Evolutionary conservation across 768 basidiomycete species (phyloP), one percentile per base, ranked within the genome.

Genomic region (Amanita pallidorosea): DNA sequence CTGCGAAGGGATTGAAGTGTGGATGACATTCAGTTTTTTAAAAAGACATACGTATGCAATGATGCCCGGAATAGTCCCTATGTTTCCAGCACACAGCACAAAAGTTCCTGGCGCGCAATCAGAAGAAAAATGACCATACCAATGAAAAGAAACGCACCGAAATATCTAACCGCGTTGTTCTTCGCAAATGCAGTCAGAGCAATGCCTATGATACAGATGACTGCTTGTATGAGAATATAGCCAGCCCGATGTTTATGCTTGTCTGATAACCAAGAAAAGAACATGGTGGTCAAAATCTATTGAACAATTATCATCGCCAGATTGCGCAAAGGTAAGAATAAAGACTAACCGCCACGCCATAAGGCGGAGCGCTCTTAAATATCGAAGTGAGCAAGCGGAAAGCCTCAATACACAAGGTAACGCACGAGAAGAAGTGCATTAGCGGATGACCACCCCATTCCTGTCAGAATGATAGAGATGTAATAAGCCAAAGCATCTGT

Each of bases 181-280:
- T 60, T 60, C 5, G 67, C 66, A 51, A 71, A 71, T 7, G 70
- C 71, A 31, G 66, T 67, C 37, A 74, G 53, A 25, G 58, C 58
- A 33, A 70, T 52, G 11, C 74, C 75, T 23, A 66, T 54, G 13
- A 73, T 56, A 45, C 72, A 71, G 13, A 72, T 64, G 6, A 67
- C 38, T 8, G 59, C 61, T 51, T 69, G 68, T 5, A 70, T 57
- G 22, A 65, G 59, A 37, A 75, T 74, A 53, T 70, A 76, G 22
- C 64, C 62, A 18, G 64, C 64, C 11, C 75, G 68, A 52, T 73
- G 68, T 52, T 63, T 70, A 31, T 64, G 64, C 56, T 64, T 70
- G 55, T 76, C 73, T 4, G 74, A 70, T 13, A 73, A 57, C 63
- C 69, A 74, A n/a, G 74, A 69, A 51, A 74, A 69, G 52, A 72